Percentiles rank a stretch among this genome's conserved stretches.
Conservation (phyloP, 1,284 basidiomycete species). For the Leccinum pallidistipes region DNA sequence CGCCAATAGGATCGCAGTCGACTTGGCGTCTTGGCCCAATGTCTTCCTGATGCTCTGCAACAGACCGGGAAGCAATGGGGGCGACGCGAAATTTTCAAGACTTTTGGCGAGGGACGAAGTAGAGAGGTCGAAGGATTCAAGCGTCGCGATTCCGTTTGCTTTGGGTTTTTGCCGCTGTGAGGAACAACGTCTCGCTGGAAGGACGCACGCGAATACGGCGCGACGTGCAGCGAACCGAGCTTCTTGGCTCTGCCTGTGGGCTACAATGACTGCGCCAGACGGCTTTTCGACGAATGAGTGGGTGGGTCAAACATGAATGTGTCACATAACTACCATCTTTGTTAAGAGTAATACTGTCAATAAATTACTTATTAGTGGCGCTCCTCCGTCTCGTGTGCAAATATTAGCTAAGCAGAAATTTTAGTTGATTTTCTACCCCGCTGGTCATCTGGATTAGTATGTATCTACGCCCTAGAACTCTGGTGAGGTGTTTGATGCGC, state of each 20-base stretch:
- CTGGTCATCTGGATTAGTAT: too few relatives aligned
- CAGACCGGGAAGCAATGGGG: slow-evolving; percentile 67
- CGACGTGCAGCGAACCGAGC: slow-evolving; percentile 36
- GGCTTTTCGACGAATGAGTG: slow-evolving; percentile 23
- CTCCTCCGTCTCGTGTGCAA: too few relatives aligned
- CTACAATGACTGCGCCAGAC: too few relatives aligned
- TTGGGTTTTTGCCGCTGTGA: slow-evolving; percentile 23
- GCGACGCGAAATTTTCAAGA: slow-evolving; percentile 50
- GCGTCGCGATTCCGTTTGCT: not conserved
- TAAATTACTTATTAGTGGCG: too few relatives aligned
- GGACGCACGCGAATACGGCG: slow-evolving; percentile 19
- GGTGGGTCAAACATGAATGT: too few relatives aligned
- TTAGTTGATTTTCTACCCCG: too few relatives aligned
- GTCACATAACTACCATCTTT: too few relatives aligned
- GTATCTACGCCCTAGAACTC: too few relatives aligned
- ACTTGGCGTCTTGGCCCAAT: slow-evolving; percentile 52
- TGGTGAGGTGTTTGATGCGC: too few relatives aligned
- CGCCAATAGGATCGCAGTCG: slow-evolving; percentile 81
- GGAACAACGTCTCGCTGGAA: slow-evolving; percentile 33
- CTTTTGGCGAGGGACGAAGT: slow-evolving; percentile 21
- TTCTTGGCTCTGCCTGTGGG: slow-evolving; percentile 24
- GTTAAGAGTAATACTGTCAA: too few relatives aligned
- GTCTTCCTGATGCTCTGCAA: slow-evolving; percentile 53
- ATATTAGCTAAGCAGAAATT: too few relatives aligned
- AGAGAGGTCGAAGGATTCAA: slow-evolving; percentile 36